These are phyloP conservation scores for Volvox reticuliferus DNA, from an alignment of 139 green algal genomes.

Conservation along the genomic window DNA sequence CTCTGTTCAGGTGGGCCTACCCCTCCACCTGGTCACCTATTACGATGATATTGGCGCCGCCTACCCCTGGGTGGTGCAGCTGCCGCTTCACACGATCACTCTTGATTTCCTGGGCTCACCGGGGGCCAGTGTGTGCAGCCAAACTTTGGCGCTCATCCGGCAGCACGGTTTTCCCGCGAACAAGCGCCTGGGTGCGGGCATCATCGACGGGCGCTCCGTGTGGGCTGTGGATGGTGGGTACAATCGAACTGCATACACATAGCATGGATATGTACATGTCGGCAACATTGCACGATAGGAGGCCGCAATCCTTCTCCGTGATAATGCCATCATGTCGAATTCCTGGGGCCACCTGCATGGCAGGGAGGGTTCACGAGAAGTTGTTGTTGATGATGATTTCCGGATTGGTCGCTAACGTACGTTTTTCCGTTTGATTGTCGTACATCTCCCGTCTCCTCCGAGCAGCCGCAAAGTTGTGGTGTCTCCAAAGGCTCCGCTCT, in stretches of 20 bases:
- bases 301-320: background rate
- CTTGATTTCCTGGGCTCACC: conserved; percentile 86
- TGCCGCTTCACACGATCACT: conserved; percentile 78
- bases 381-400: no score
- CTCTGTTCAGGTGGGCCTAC: no score
- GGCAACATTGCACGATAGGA: background rate
- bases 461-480: no score
- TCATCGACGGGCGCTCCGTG: conserved; percentile 88
- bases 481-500: no score
- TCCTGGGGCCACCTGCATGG: no score
- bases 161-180: conserved; percentile 78
- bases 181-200: conserved; percentile 86
- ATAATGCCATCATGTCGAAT: no score
- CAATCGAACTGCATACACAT: background rate
- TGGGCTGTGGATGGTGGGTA: conserved; percentile 78
- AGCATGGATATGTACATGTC: background rate
- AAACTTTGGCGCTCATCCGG: conserved; percentile 74
- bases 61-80: conserved; percentile 80
- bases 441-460: no score
- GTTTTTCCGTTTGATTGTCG: no score
- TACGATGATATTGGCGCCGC: conserved; percentile 82
- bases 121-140: conserved; percentile 67
- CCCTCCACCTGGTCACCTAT: conserved; percentile 85
- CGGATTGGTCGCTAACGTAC: no score
- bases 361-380: no score